Conservation (phyloP, 2,329 filamentous ascomycete genomes). For the Apiospora aurea region DNA sequence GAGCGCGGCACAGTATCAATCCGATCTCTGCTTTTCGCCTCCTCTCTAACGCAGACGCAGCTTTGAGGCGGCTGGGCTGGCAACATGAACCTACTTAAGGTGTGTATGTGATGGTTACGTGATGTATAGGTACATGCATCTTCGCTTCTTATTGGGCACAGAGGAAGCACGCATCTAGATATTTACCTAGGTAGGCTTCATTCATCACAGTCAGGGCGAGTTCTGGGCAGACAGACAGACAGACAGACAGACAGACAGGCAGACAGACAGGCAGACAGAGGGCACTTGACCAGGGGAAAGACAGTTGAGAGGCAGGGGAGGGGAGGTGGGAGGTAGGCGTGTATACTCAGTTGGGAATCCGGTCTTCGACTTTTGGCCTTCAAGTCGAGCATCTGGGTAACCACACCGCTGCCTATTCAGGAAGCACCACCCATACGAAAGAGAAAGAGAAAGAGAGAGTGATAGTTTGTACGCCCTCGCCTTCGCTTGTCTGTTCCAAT, state of each 20-base stretch:
- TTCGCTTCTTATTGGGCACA: not conserved
- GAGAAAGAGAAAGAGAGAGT: constrained; percentile 8
- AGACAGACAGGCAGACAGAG: not conserved
- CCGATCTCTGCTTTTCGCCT: not conserved
- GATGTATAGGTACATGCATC: constrained; percentile 3
- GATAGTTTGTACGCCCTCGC: constrained; percentile 9
- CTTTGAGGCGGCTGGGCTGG: constrained; percentile 18
- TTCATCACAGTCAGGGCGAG: not conserved
- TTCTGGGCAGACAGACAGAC: not conserved
- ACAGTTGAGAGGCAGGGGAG: constrained; percentile 6
- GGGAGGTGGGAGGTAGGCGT: not conserved
- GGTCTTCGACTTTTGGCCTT: constrained; percentile 8
- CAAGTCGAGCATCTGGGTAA: constrained; percentile 14
- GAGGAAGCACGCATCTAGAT: not conserved
- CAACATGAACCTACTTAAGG: constrained; percentile 19
- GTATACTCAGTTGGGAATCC: constrained; percentile 5
- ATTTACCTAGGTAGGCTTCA: not conserved
- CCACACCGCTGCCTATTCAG: constrained; percentile 17
- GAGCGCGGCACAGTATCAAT: constrained; percentile 6
- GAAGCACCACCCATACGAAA: not conserved
- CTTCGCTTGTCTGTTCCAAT: constrained; percentile 18
- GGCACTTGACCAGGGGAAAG: not conserved
- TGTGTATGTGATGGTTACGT: constrained; percentile 17
- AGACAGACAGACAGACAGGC: not conserved
- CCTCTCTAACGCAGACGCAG: not conserved